Conservation (phyloP, 148 eudicot genomes). For the Chenopodium album region DNA sequence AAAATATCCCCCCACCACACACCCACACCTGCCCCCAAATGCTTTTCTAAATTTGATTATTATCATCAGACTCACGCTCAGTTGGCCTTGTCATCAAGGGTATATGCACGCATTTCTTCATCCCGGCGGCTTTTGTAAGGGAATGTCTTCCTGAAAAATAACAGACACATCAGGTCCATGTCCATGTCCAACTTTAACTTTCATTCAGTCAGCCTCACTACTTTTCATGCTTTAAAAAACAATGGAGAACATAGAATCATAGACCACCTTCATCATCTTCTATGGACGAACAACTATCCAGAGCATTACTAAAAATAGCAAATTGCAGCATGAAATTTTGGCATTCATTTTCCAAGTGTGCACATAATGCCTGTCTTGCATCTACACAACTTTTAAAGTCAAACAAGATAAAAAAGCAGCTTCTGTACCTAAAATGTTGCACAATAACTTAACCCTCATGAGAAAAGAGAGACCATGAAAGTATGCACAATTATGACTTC, state of each 20-base stretch:
- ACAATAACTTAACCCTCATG: not conserved
- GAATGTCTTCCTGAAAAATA: slow-evolving; percentile 43
- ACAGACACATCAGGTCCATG: slow-evolving; percentile 8
- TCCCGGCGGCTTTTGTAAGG: slow-evolving; percentile 22
- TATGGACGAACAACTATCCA: slow-evolving; percentile 43
- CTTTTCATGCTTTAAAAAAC: not conserved
- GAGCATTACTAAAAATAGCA: slow-evolving; percentile 63
- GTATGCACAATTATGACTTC: not conserved
- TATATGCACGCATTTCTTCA: slow-evolving; percentile 49
- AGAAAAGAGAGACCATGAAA: slow-evolving; percentile 3
- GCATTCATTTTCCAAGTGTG: slow-evolving; percentile 67
- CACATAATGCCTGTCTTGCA: slow-evolving; percentile 55
- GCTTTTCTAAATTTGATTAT: not conserved
- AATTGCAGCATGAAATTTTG: slow-evolving; percentile 57
- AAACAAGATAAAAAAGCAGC: slow-evolving; percentile 4
- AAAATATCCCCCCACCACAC: too few species aligned
- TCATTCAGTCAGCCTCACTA: not conserved
- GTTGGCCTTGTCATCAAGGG: slow-evolving; percentile 65
- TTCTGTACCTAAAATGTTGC: not conserved
- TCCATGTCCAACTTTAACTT: not conserved
- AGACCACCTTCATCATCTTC: slow-evolving; percentile 30
- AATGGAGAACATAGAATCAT: not conserved
- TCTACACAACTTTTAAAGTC: slow-evolving; percentile 31
- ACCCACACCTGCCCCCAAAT: not conserved
- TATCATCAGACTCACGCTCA: slow-evolving; percentile 64